These are phyloP conservation scores for Sporodiniella umbellata DNA, from an alignment of 371 early-diverging fungal species.

Conservation along the genomic window DNA sequence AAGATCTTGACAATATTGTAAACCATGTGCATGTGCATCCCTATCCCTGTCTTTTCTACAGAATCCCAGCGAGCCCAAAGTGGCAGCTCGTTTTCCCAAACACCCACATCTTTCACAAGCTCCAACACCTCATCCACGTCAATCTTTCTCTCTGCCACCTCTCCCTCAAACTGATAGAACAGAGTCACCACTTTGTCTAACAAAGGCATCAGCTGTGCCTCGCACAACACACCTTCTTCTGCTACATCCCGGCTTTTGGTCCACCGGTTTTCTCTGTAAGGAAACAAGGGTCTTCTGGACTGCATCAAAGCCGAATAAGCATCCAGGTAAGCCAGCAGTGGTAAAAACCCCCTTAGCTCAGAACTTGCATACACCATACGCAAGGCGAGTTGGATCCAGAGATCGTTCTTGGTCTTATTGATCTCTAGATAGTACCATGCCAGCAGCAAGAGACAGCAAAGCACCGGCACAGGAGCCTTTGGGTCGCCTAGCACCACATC, in stretches of 20 bases:
- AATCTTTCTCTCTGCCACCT: slow-evolving; percentile 21
- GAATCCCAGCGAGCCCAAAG: slow-evolving; percentile 29
- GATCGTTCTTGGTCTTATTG: slow-evolving; percentile 6
- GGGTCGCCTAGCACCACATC: slow-evolving; percentile 8
- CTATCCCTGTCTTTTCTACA: not conserved
- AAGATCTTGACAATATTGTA: slow-evolving; percentile 34
- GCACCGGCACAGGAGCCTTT: slow-evolving; percentile 1
- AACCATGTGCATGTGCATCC: slow-evolving; percentile 34
- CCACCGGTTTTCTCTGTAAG: no score
- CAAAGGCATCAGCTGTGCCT: slow-evolving; percentile 11
- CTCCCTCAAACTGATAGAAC: slow-evolving; percentile 17
- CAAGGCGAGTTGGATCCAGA: slow-evolving; percentile 9
- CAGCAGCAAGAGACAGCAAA: slow-evolving; percentile 13
- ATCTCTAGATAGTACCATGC: slow-evolving; percentile 14
- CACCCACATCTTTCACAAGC: slow-evolving; percentile 36
- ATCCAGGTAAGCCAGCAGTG: slow-evolving; percentile 17
- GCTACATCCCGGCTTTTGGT: not conserved
- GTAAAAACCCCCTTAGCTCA: not conserved
- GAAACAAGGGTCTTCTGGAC: not conserved
- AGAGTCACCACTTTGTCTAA: slow-evolving; percentile 16
- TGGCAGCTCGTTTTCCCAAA: slow-evolving; percentile 35
- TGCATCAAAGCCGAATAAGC: slow-evolving; percentile 18
- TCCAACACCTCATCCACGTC: slow-evolving; percentile 46
- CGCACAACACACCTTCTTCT: slow-evolving; percentile 13
- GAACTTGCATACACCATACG: slow-evolving; percentile 4